Conservation (phyloP, 2,329 filamentous ascomycete genomes). For the Zopfia rhizophila region DNA sequence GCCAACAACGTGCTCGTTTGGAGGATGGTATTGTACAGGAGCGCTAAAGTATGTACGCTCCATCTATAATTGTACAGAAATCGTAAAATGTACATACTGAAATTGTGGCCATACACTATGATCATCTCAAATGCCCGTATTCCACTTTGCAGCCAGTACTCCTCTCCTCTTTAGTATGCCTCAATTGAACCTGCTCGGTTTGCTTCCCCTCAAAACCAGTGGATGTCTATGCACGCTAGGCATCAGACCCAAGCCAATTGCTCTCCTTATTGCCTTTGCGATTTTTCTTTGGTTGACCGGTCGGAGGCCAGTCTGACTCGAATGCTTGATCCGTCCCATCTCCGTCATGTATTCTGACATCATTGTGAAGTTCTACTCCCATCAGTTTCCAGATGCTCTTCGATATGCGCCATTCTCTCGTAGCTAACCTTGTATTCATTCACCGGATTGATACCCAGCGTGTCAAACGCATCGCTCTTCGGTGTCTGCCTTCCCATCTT, state of each 20-base stretch:
- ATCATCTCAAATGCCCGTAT: no score
- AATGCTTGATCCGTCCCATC: constrained; percentile 85
- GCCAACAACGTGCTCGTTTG: no score
- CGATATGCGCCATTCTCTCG: background rate
- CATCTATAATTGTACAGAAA: background rate
- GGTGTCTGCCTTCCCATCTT: constrained; percentile 63
- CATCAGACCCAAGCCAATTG: constrained; percentile 90
- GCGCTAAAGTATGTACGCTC: background rate
- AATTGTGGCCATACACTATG: background rate
- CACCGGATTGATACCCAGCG: constrained; percentile 80
- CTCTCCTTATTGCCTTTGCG: constrained; percentile 89
- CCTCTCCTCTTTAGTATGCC: no score
- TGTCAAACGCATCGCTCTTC: constrained; percentile 77
- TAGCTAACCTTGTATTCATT: constrained; percentile 83
- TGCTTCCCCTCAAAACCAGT: constrained; percentile 44
- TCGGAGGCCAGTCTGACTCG: constrained; percentile 79
- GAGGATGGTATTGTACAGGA: constrained; percentile 33
- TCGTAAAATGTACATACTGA: background rate
- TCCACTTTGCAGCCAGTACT: no score
- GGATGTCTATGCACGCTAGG: constrained; percentile 92
- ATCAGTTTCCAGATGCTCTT: constrained; percentile 19
- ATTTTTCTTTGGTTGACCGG: constrained; percentile 93
- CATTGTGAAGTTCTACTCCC: constrained; percentile 83
- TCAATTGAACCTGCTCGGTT: constrained; percentile 29
- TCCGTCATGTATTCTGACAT: constrained; percentile 88